phyloP scores from a whole-genome alignment of 345 rosid genomes.

The Litchi chinensis region DNA sequence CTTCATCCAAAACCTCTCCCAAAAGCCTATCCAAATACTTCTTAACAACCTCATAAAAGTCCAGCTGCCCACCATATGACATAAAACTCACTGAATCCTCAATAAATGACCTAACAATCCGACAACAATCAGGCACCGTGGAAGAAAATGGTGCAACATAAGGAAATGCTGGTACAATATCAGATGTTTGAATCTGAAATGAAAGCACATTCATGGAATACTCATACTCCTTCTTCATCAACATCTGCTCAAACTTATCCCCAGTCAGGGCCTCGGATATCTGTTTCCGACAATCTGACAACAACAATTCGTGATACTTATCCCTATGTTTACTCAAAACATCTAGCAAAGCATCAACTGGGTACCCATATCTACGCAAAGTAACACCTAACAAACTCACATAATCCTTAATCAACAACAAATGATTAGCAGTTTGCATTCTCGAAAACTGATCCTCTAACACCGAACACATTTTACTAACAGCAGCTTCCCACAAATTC shows the following conservation, averaged over 20 bases:
- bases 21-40: constrained; percentile 91
- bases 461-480: constrained; percentile 92
- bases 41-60: constrained; percentile 86
- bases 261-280: constrained; percentile 89
- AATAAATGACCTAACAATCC: constrained; percentile 90
- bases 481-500: constrained; percentile 93
- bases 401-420: constrained; percentile 89
- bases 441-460: constrained; percentile 98
- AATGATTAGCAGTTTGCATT: constrained; percentile 98
- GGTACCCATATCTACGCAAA: constrained; percentile 80
- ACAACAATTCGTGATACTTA: constrained; percentile 83
- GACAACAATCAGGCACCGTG: constrained; percentile 90
- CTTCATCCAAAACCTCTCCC: constrained; percentile 83
- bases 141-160: constrained; percentile 93
- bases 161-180: constrained; percentile 88
- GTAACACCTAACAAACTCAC: constrained; percentile 97
- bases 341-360: constrained; percentile 86
- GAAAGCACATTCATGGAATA: constrained; percentile 98
- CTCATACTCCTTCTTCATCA: constrained; percentile 97
- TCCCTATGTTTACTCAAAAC: constrained; percentile 94
- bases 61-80: constrained; percentile 96
- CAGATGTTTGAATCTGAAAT: constrained; percentile 90
- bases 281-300: constrained; percentile 96
- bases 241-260: constrained; percentile 95
- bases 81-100: constrained; percentile 97